Base-by-base conservation (phyloP, 257 asterid genomes). In the Buddleja alternifolia region DNA sequence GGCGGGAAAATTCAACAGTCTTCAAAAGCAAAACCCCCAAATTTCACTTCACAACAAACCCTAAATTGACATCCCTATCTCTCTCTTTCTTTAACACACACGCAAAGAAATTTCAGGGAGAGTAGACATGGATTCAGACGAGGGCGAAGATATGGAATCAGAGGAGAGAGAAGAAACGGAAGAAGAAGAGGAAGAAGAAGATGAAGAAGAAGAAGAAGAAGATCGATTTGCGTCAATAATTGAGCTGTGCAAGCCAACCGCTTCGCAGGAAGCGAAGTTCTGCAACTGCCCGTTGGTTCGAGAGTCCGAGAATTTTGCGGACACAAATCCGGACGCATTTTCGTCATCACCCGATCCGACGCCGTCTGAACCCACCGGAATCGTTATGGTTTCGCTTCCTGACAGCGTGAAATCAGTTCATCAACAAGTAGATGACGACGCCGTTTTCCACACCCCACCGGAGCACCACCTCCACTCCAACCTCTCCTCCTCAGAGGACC, bases 361-460 rank as follows among this genome's bases (percentile, higher is more conserved):
- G 51, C 72, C 69, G 40, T 48, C 79, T 6, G 50, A 74, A 5
- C 19, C 78, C 25, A 29, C 72, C 40, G 74, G 20, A 24, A 70
- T 80, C 73, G 34, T 61, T 53, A 71, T 83, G 82, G 60, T 77
- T 46, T 66, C 88, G 8, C 61, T 50, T 60, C 71, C 81, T 0
- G 76, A 57, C 56, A 78, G 75, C 52, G 21, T 19, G 8, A 11
- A 8, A 40, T 55, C 83, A 10, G 42, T 23, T 36, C 41, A 32
- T 0, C 46, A 56, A 5, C 60, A 0, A 37, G 60, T 8, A 3
- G 83, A 71, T 58, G 87, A 74, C 11, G 73, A 73, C 19, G 66
- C 74, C 7, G 74, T 44, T 19, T 79, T 71, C 60, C 77, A 50
- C 71, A 82, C 84, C 40, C 84, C 83, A 17, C 84, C 84, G 23